Conservation (phyloP, 2,329 filamentous ascomycete genomes). For the Sporothrix protearum region DNA sequence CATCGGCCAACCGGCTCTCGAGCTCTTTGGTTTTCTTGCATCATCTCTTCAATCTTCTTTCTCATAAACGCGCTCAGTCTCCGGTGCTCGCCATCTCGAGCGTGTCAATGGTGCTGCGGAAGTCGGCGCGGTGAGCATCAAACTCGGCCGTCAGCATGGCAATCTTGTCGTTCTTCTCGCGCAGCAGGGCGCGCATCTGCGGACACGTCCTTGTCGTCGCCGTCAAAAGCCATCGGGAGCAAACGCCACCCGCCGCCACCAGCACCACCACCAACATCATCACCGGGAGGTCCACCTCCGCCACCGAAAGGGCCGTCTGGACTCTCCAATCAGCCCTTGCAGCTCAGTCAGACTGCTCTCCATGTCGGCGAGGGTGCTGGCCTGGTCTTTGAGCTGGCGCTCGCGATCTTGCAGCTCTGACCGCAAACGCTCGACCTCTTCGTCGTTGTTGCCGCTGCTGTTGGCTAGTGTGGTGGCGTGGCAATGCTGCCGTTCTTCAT, state of each 20-base stretch:
- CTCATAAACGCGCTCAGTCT: slow-evolving; percentile 95
- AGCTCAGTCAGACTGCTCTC: slow-evolving; percentile 82
- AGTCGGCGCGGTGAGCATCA: slow-evolving; percentile 90
- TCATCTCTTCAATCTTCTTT: slow-evolving; percentile 82
- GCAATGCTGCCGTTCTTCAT: slow-evolving; percentile 28
- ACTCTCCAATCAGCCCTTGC: slow-evolving; percentile 63
- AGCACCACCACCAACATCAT: neutral
- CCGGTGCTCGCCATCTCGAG: slow-evolving; percentile 92
- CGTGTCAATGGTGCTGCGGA: slow-evolving; percentile 93
- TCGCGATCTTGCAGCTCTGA: slow-evolving; percentile 78
- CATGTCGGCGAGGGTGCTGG: slow-evolving; percentile 79
- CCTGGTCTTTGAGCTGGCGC: slow-evolving; percentile 82
- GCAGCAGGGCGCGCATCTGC: slow-evolving; percentile 77
- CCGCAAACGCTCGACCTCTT: slow-evolving; percentile 70
- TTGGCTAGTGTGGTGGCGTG: slow-evolving; percentile 18
- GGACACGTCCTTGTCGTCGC: slow-evolving; percentile 49
- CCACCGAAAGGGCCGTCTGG: slow-evolving; percentile 40
- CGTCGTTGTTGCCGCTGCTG: slow-evolving; percentile 62
- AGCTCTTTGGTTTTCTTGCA: slow-evolving; percentile 77
- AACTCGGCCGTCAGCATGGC: slow-evolving; percentile 90
- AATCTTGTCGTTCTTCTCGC: slow-evolving; percentile 97
- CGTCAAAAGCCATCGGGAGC: slow-evolving; percentile 37
- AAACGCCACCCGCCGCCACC: neutral
- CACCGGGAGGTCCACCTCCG: slow-evolving; percentile 35
- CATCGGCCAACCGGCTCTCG: slow-evolving; percentile 79